Base-by-base conservation (phyloP, 225 moss, liverwort and hornwort genomes). In the Straminergon stramineum region DNA sequence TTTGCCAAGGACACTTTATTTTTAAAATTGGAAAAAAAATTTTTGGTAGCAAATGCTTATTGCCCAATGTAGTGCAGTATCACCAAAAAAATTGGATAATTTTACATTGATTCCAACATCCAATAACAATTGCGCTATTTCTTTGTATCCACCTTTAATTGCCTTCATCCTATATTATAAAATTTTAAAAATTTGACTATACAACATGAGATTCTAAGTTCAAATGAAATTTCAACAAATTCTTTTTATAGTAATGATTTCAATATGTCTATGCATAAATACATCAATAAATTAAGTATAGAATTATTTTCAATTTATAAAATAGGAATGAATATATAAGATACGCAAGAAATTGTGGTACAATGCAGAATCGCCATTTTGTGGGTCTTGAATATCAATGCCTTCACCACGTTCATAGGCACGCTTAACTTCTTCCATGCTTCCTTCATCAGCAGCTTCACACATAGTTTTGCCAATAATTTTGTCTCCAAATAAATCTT, bases 51-150 rank as follows among this genome's bases (percentile, higher is more conserved):
- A 19, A 77, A 61, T 83, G 2, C 86, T 94, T 95, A 98, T 95
- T 65, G 95, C 96, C 97, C 98, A 98, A 75, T 97, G 97, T 32
- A 98, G 94, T 78, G 98, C 94, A 20, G 92, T 93, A 64, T 98
- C 97, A 43, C 94, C 94, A 67, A 85, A 89, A 32, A 87, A 86
- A 69, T 96, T 97, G 28, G 23, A 82, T 48, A 95, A 11, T 48
- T 96, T 95, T 74, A 95, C 60, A 75, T 98, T 85, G 6, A 96
- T 92, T 83, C 92, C 91, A 75, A 74, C 2, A 83, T 94, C 88
- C 82, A 98, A 76, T 84, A 98, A 70, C 35, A 96, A 61, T 15
- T 60, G 55, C 20, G 91, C 90, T 88, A 98, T 95, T 55, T 98
- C 97, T 61, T 78, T 73, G 27, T 89, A 83, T 61, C 95, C 96